Conservation (phyloP, 23 red algal species). For the Gracilaria caudata region DNA sequence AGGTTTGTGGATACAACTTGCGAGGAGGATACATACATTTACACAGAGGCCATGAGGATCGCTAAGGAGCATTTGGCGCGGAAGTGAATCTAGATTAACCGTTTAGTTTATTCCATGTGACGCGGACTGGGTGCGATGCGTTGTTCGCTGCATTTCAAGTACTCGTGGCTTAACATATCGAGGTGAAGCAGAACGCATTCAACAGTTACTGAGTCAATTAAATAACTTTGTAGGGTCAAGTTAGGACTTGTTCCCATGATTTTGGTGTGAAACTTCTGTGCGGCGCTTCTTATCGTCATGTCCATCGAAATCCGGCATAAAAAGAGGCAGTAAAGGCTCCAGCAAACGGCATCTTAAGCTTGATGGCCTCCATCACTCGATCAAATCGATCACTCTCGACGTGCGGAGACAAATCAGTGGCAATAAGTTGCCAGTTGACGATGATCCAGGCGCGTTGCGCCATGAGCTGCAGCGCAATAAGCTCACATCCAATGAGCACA, state of each 20-base stretch:
- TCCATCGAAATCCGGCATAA: constrained; percentile 68
- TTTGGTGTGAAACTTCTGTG: neutral
- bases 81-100: neutral
- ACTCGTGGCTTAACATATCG: too few relatives aligned
- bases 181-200: too few relatives aligned
- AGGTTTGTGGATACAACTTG: constrained; percentile 50
- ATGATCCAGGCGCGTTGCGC: constrained; percentile 68
- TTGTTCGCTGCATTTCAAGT: neutral
- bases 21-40: constrained; percentile 11
- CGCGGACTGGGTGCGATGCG: neutral
- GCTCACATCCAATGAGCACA: constrained; percentile 56
- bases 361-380: constrained; percentile 38
- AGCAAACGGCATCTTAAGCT: constrained; percentile 63
- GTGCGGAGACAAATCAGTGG: constrained; percentile 64
- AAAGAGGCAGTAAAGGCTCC: constrained; percentile 40
- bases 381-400: constrained; percentile 44
- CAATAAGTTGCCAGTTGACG: constrained; percentile 68
- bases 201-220: neutral
- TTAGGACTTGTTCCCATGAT: too few relatives aligned
- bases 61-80: constrained; percentile 25
- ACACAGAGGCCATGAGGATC: constrained; percentile 22
- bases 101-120: neutral
- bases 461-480: constrained; percentile 76
- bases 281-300: neutral
- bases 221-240: neutral